These are phyloP conservation scores for Alloteropsis angusta DNA, from an alignment of 202 grass and related monocot species.

Conservation along the genomic window DNA sequence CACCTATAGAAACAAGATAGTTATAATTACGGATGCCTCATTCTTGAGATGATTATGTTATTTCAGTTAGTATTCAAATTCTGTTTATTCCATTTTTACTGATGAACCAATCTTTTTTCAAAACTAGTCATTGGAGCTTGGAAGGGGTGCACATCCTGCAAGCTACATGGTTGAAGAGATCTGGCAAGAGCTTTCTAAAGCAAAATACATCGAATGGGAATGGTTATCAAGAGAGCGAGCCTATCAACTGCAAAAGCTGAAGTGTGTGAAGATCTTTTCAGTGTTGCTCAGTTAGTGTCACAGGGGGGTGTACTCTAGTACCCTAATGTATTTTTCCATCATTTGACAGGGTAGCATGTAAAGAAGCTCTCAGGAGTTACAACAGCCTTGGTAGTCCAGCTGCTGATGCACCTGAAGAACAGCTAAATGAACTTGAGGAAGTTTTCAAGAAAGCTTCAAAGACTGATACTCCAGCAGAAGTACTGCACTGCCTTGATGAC, in stretches of 20 bases:
- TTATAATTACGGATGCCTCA: not conserved
- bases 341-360: constrained; percentile 54
- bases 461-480: constrained; percentile 61
- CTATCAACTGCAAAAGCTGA: constrained; percentile 38
- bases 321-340: not conserved
- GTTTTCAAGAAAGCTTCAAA: constrained; percentile 57
- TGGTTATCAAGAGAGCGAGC: constrained; percentile 39
- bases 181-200: constrained; percentile 80
- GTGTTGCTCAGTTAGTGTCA: constrained; percentile 13
- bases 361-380: constrained; percentile 61
- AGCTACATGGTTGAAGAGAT: constrained; percentile 95
- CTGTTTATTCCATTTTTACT: constrained; percentile 1
- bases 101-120: constrained; percentile 21
- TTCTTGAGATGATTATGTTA: not conserved
- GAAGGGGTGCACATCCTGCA: constrained; percentile 73
- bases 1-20: not conserved
- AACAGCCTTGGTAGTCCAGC: constrained; percentile 29
- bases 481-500: constrained; percentile 16
- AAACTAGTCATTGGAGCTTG: constrained; percentile 82
- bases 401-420: constrained; percentile 36
- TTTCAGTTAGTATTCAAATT: constrained; percentile 4
- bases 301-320: not conserved
- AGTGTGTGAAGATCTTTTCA: constrained; percentile 33
- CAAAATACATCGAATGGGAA: constrained; percentile 89
- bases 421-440: constrained; percentile 51